A percentile compares a stretch with the other conserved stretches of the same genome.
Conservation (phyloP, 768 basidiomycete genomes). For the Termitomyces sp. region DNA sequence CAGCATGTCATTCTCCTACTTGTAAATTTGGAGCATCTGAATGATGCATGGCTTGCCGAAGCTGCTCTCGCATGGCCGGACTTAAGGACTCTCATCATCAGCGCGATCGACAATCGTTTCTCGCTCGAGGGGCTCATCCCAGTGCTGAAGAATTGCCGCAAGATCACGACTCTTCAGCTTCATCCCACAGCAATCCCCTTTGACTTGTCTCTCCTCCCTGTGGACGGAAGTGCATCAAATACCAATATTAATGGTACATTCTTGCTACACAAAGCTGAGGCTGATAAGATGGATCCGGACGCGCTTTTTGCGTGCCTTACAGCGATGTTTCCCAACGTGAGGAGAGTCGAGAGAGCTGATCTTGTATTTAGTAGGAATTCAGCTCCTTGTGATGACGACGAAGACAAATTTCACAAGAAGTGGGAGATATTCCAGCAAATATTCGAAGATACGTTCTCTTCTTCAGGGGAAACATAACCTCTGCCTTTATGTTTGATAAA, state of each 20-base stretch:
- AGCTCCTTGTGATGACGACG: not conserved
- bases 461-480: constrained; percentile 12
- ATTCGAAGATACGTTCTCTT: not conserved
- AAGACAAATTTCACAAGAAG: not conserved
- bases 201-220: not conserved
- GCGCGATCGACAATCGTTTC: not conserved
- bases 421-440: not conserved
- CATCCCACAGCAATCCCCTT: not conserved
- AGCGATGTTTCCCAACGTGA: constrained; percentile 1
- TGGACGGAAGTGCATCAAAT: not conserved
- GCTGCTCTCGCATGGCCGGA: constrained; percentile 1
- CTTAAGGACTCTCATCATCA: not conserved
- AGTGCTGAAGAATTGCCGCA: not conserved
- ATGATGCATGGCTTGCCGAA: constrained; percentile 1
- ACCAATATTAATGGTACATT: not conserved
- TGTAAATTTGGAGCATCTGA: not conserved
- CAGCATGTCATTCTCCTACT: not conserved
- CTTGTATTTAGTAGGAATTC: not conserved
- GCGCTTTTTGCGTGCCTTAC: not conserved
- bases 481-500: no score
- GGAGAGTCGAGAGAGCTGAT: not conserved
- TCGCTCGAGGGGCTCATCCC: not conserved
- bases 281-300: not conserved
- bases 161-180: not conserved
- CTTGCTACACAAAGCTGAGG: not conserved